Conservation (phyloP, 2,329 filamentous ascomycete genomes). For the Stemphylium vesicarium region DNA sequence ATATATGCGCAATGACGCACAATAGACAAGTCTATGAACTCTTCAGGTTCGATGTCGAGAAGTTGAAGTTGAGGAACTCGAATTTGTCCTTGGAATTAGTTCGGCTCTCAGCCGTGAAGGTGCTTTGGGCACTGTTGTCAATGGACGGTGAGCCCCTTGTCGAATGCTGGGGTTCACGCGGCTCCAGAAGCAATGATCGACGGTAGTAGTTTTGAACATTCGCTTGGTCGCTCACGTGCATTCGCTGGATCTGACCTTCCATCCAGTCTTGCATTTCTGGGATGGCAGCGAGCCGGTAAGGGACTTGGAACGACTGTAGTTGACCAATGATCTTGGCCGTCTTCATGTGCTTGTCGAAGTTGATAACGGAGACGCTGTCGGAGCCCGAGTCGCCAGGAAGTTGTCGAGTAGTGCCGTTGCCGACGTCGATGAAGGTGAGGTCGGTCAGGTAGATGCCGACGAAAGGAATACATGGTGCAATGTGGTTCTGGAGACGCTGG, state of each 20-base stretch:
- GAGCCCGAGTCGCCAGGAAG: constrained; percentile 64
- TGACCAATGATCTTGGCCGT: constrained; percentile 96
- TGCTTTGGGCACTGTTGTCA: constrained; percentile 35
- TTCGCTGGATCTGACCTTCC: constrained; percentile 76
- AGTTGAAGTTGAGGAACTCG: constrained; percentile 48
- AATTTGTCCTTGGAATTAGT: constrained; percentile 45
- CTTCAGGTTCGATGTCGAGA: constrained; percentile 41
- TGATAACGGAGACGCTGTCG: constrained; percentile 82
- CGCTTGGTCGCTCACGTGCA: constrained; percentile 69
- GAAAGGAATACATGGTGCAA: constrained; percentile 92
- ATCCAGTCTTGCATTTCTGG: constrained; percentile 95
- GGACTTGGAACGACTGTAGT: constrained; percentile 93
- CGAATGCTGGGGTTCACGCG: constrained; percentile 60
- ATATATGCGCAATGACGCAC: constrained; percentile 29
- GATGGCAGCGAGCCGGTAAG: constrained; percentile 81
- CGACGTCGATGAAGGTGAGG: constrained; percentile 92
- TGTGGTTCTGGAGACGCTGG: constrained; percentile 79
- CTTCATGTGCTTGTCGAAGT: constrained; percentile 95
- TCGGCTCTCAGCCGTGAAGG: constrained; percentile 37
- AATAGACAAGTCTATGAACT: constrained; percentile 35
- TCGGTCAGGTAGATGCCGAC: constrained; percentile 96
- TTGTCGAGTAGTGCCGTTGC: constrained; percentile 84
- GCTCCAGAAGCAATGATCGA: constrained; percentile 83
- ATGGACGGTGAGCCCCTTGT: constrained; percentile 34
- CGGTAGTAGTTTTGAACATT: constrained; percentile 75